A percentile compares a stretch with the other conserved stretches of the same genome.
Evolutionary conservation across 331 rosid species (phyloP).

Genomic region (Quercus tomentella): DNA sequence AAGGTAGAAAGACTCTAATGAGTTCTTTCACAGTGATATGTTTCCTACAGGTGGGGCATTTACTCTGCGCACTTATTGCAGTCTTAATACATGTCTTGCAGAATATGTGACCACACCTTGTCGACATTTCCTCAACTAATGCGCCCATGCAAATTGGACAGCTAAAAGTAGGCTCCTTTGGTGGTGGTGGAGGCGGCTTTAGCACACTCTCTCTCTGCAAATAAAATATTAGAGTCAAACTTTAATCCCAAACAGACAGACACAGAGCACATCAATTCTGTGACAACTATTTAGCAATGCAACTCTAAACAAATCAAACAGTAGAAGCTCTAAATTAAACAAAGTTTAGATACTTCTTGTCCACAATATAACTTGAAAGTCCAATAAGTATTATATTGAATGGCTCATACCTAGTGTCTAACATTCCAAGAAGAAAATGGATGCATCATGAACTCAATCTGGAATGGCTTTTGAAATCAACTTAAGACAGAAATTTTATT

Average conservation of each 20-base stretch:
- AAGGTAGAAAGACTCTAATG: conserved; percentile 72
- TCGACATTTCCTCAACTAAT: conserved; percentile 59
- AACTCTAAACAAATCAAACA: not conserved
- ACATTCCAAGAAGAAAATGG: not conserved
- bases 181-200: conserved; percentile 36
- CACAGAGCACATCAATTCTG: not conserved
- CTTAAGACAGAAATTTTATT: not conserved
- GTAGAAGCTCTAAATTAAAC: not conserved
- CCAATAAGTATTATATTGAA: not conserved
- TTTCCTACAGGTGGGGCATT: conserved; percentile 81
- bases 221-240: conserved; percentile 13
- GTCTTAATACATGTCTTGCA: conserved; percentile 59
- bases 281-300: not conserved
- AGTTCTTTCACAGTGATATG: conserved; percentile 48
- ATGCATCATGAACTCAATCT: not conserved
- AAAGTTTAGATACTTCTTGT: not conserved
- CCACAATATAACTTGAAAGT: not conserved
- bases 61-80: conserved; percentile 41
- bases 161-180: conserved; percentile 47
- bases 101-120: conserved; percentile 92
- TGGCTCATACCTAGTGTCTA: not conserved
- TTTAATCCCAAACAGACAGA: not conserved
- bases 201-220: conserved; percentile 34
- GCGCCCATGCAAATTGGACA: conserved; percentile 81
- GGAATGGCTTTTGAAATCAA: not conserved